These are phyloP conservation scores for Lactifluus piperatus DNA, from an alignment of 768 basidiomycete species.

Conservation along the genomic window DNA sequence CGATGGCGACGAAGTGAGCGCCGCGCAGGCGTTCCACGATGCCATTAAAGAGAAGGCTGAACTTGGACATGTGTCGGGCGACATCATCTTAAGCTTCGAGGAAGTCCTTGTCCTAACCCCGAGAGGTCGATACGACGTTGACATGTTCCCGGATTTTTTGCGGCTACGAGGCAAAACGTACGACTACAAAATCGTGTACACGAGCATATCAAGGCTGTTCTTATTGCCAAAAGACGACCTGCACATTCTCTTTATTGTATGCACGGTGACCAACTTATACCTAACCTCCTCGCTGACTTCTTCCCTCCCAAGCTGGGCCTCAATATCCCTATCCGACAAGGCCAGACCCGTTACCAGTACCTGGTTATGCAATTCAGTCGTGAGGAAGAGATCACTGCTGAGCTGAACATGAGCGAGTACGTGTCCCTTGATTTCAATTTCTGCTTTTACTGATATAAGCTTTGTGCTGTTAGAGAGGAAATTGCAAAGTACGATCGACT, in stretches of 20 bases:
- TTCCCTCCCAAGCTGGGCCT: slow-evolving; percentile 61
- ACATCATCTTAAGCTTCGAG: slow-evolving; percentile 89
- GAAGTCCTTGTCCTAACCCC: slow-evolving; percentile 94
- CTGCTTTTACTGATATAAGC: not conserved
- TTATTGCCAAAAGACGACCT: slow-evolving; percentile 94
- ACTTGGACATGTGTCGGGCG: slow-evolving; percentile 84
- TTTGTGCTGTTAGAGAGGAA: slow-evolving; percentile 47
- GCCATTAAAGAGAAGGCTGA: slow-evolving; percentile 94
- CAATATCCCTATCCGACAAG: slow-evolving; percentile 91
- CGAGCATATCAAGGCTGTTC: slow-evolving; percentile 81
- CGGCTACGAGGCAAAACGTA: slow-evolving; percentile 97
- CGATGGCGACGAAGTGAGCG: slow-evolving; percentile 74
- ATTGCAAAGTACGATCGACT: slow-evolving; percentile 72
- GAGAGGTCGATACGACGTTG: slow-evolving; percentile 94
- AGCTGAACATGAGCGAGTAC: slow-evolving; percentile 87
- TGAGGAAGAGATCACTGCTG: slow-evolving; percentile 94
- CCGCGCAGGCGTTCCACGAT: slow-evolving; percentile 96
- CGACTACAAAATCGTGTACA: slow-evolving; percentile 95
- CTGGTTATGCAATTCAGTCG: slow-evolving; percentile 97
- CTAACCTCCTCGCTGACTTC: not conserved
- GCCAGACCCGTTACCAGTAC: slow-evolving; percentile 96
- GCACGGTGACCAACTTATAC: slow-evolving; percentile 24
- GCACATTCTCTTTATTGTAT: slow-evolving; percentile 89
- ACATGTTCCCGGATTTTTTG: slow-evolving; percentile 93
- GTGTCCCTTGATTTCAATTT: slow-evolving; percentile 25